Conservation (phyloP, 176 grass and related monocot genomes). For the Triticum aestivum region DNA sequence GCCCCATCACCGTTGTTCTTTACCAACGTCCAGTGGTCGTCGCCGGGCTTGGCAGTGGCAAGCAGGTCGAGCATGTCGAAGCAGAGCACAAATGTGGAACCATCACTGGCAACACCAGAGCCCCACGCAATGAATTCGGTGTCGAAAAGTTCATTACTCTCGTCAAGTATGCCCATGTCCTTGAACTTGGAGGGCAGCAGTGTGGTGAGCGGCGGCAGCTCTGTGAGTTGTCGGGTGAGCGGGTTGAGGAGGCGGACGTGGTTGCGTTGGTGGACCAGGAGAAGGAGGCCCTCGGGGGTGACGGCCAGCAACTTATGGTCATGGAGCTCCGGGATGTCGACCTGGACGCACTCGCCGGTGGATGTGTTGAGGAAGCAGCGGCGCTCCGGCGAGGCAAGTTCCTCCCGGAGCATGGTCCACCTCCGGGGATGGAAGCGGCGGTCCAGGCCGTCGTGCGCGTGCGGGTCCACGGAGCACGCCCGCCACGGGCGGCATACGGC, state of each 20-base stretch:
- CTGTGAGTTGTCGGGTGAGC: neutral
- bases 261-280: neutral
- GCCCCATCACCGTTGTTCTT: neutral
- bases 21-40: neutral
- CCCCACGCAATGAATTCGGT: neutral
- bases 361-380: neutral
- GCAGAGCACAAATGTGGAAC: neutral
- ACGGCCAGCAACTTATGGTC: neutral
- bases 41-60: neutral
- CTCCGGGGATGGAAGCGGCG: neutral
- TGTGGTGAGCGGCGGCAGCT: neutral
- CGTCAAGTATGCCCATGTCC: neutral
- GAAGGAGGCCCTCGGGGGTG: neutral
- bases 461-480: neutral
- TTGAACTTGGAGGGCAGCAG: neutral
- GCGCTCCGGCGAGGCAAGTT: neutral
- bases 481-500: neutral
- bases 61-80: neutral
- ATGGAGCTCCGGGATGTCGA: neutral
- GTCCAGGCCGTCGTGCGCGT: neutral
- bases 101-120: neutral
- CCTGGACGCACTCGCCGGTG: neutral
- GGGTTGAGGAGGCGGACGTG: neutral
- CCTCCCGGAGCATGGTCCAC: neutral
- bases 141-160: neutral